Evolutionary conservation across 352 stramenopile genomes (phyloP), one percentile per base, ranked within the genome.

Genomic region (Globisporangium megalacanthum): DNA sequence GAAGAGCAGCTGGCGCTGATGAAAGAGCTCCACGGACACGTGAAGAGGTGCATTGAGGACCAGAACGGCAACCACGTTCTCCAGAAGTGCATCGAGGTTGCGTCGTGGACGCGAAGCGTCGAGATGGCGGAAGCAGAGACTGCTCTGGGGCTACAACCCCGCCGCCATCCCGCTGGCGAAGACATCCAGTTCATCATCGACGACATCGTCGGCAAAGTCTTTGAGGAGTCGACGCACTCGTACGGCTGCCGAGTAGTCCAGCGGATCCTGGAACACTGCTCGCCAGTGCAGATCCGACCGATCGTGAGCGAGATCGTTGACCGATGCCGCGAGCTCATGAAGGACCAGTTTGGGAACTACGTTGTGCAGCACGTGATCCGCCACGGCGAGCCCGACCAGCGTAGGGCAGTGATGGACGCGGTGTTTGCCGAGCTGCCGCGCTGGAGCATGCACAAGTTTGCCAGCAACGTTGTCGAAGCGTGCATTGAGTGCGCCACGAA

Each of bases 311-410:
- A 98, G 61, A 98, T 99, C 54, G 86, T 95, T 19, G 78, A 78
- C 61, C 88, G 89, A 54, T 97, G 85, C 59, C 79, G 74, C n/a
- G 83, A 89, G 19, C 69, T 95, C 39, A 82, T 93, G 31, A 89
- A 92, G 74, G 96, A 99, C 68, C 96, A 99, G 67, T 99, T 99
- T 71, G 97, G 97, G 10, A 99, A 99, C 75, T 99, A 99, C 64
- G 96, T 99, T 7, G 98, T 99, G 58, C 97, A 99, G 68, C 96
- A 99, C 62, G 92, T 99, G 15, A 89, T 99, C 52, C 85, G 96
- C 56, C 96, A 98, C 64, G 96, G 96, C 39, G 83, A 95, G 41
- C 66, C 65, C 4, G 68, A 89, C n/a, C 82, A 97, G 49, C 78
- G 83, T 20, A 64, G 79, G 35, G 70, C 88, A 15, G 72, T 98